Conservation (phyloP, 2,329 filamentous ascomycete species). For the Cordyceps sp. region DNA sequence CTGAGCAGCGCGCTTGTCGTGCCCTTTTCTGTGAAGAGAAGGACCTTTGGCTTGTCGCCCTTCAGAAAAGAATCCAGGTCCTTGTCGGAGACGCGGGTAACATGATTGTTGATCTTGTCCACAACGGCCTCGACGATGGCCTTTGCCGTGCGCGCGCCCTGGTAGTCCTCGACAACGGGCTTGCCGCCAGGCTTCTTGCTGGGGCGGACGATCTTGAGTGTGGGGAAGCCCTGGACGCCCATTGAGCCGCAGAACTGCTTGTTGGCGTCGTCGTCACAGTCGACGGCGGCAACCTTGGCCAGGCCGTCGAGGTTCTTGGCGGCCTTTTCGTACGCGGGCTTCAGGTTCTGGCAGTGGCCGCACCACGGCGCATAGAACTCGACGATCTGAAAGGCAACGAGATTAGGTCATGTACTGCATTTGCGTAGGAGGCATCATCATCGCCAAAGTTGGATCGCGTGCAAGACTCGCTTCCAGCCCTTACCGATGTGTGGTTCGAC, state of each 20-base stretch:
- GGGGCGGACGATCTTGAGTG: conserved; percentile 81
- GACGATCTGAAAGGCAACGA: conserved; percentile 38
- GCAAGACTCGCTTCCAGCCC: conserved; percentile 11
- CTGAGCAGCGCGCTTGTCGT: conserved; percentile 69
- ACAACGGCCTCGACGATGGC: conserved; percentile 75
- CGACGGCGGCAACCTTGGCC: conserved; percentile 83
- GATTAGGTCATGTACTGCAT: too few species aligned
- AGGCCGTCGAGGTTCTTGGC: conserved; percentile 80
- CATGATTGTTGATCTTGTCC: conserved; percentile 81
- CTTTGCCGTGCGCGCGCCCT: conserved; percentile 68
- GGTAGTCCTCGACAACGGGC: conserved; percentile 79
- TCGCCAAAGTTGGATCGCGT: background rate
- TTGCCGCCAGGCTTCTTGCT: conserved; percentile 59
- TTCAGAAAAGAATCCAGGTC: conserved; percentile 62
- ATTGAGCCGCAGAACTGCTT: conserved; percentile 73
- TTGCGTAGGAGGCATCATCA: background rate
- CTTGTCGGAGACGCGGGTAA: conserved; percentile 66
- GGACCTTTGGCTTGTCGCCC: conserved; percentile 60
- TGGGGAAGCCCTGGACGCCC: conserved; percentile 89
- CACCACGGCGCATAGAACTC: conserved; percentile 98
- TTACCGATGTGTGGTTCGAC: conserved; percentile 82
- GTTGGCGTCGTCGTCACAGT: conserved; percentile 89
- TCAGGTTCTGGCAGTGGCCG: conserved; percentile 89
- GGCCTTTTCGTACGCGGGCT: conserved; percentile 88
- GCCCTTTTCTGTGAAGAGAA: conserved; percentile 89